These are phyloP conservation scores for Calocybe indica DNA, from an alignment of 768 basidiomycete species.

Conservation along the genomic window DNA sequence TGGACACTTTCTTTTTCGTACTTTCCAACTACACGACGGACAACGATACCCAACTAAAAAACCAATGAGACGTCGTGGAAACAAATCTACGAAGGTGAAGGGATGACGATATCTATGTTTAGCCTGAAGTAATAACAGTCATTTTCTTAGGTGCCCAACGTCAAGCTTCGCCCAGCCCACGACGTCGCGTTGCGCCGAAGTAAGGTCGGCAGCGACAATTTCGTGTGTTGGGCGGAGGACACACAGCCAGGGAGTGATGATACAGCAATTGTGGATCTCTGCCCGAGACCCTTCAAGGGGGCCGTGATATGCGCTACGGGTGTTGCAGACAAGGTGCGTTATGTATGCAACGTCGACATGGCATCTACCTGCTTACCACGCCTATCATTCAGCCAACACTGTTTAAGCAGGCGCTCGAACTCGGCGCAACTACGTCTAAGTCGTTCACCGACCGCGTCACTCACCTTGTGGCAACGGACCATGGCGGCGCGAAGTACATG, in stretches of 20 bases:
- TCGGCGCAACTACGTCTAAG: constrained; percentile 64
- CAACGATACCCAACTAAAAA: no score
- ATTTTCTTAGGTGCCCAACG: constrained; percentile 64
- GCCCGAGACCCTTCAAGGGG: constrained; percentile 64
- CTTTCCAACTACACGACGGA: no score
- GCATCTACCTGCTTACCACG: neutral
- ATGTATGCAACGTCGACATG: neutral
- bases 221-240: constrained; percentile 35
- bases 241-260: constrained; percentile 44
- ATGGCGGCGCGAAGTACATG: constrained; percentile 80
- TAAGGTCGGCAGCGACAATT: constrained; percentile 21
- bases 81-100: no score
- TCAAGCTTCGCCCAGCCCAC: constrained; percentile 68
- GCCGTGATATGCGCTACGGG: constrained; percentile 73
- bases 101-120: no score
- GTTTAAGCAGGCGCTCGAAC: constrained; percentile 72
- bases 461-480: constrained; percentile 77
- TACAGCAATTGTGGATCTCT: constrained; percentile 36
- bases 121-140: constrained; percentile 2
- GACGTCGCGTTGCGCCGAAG: constrained; percentile 22
- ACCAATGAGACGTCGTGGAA: no score
- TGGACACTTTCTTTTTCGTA: no score
- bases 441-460: constrained; percentile 86
- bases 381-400: constrained; percentile 46
- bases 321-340: constrained; percentile 66